Base-by-base conservation (phyloP, 768 basidiomycete genomes). In the Mycena venus region DNA sequence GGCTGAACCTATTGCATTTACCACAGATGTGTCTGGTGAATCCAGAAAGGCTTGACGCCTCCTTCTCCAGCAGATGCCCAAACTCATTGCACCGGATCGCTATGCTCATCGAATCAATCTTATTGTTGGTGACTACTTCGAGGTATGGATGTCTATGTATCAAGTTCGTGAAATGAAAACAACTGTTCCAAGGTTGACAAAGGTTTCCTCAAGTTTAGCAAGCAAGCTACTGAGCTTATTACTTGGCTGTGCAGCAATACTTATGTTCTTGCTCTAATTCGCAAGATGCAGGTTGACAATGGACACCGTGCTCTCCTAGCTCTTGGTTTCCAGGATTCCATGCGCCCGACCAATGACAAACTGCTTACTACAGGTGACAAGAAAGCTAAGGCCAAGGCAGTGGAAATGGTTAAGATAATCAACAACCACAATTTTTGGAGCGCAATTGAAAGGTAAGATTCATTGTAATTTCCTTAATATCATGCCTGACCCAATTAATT, bases 51-150 rank as follows among this genome's bases (percentile, higher is more conserved):
- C 79, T 38, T 44, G 78, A 2, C 42, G 65, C 5, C 34, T 59
- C 14, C 76, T 79, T 67, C 32, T 25, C 0, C 11, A 59, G n/a
- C 73, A 67, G 38, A 68, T 70, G 58, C 77, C 77, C 0, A 64
- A 47, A 32, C 38, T 79, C 38, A 68, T 79, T 31, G 73, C 72
- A 2, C 66, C 78, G 6, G 78, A 79, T 70, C 79, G 79, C 65
- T 79, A 76, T 76, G 68, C 78, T 0, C 78, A 75, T 68, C 70
- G 75, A 84, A 78, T 84, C 21, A 86, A 87, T 72, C 82, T 88
- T 4, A 77, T 88, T 38, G 82, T 87, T 36, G 81, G 83, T 1
- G 79, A 88, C 59, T 85, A 83, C 62, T 84, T 87, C 73, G 82
- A 67, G 58, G 68, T 47, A 60, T 25, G 14, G n/a, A 38, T n/a